phyloP scores from a whole-genome alignment of 1,139 yeast species.

The Hyphopichia burtonii region DNA sequence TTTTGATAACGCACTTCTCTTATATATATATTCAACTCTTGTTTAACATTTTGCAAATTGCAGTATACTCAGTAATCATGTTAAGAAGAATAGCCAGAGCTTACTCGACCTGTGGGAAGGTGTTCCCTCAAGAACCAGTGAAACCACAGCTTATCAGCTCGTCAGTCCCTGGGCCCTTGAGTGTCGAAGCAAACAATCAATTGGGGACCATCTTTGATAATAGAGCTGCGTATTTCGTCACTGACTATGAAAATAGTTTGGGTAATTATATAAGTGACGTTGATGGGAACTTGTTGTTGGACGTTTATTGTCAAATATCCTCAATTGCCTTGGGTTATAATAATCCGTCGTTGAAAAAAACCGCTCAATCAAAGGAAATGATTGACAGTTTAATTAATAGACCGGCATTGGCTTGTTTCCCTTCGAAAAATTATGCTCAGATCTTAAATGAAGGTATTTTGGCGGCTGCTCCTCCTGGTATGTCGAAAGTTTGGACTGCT shows the following conservation, averaged over 20 bases:
- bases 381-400: conserved; percentile 65
- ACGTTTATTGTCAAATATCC: conserved; percentile 71
- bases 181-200: conserved; percentile 44
- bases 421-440: conserved; percentile 52
- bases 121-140: conserved; percentile 54
- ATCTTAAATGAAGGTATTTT: conserved; percentile 56
- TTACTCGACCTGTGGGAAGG: conserved; percentile 10
- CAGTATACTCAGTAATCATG: too few species aligned
- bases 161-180: conserved; percentile 61
- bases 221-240: conserved; percentile 66
- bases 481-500: conserved; percentile 65
- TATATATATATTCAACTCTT: too few species aligned
- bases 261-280: conserved; percentile 74
- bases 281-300: conserved; percentile 64
- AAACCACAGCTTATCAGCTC: conserved; percentile 48
- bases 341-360: conserved; percentile 64
- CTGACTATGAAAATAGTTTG: conserved; percentile 62
- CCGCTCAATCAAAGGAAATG: conserved; percentile 66
- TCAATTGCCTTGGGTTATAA: conserved; percentile 76
- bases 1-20: neutral
- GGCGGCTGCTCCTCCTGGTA: conserved; percentile 70
- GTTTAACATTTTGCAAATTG: too few species aligned
- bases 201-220: conserved; percentile 61
- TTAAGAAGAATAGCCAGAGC: too few species aligned
- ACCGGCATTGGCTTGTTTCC: conserved; percentile 77